phyloP scores from a whole-genome alignment of 2,329 filamentous ascomycete genomes.

The Lomentospora prolificans region DNA sequence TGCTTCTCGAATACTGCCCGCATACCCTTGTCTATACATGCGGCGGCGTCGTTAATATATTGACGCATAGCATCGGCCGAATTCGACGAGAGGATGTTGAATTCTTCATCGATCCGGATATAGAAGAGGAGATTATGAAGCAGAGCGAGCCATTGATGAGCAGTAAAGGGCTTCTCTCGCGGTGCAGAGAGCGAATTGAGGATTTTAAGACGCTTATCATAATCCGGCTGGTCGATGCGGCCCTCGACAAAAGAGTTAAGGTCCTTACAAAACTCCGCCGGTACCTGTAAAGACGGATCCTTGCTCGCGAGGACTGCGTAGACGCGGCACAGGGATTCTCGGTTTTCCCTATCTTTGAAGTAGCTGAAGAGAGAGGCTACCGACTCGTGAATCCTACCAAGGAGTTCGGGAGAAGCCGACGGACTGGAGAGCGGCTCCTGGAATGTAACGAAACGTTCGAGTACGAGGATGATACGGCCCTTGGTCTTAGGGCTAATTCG shows the following conservation, averaged over 20 bases:
- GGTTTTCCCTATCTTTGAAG: slow-evolving; percentile 72
- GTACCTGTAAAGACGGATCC: slow-evolving; percentile 47
- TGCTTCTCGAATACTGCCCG: slow-evolving; percentile 45
- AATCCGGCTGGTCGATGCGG: slow-evolving; percentile 78
- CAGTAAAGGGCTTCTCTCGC: slow-evolving; percentile 47
- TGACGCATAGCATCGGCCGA: slow-evolving; percentile 71
- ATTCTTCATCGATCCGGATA: slow-evolving; percentile 77
- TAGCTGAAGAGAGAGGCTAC: slow-evolving; percentile 79
- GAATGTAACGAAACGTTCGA: slow-evolving; percentile 70
- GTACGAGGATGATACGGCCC: slow-evolving; percentile 65
- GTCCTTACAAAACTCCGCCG: slow-evolving; percentile 62
- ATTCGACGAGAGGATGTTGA: slow-evolving; percentile 70
- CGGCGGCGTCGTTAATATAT: slow-evolving; percentile 58
- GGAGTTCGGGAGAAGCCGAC: slow-evolving; percentile 18
- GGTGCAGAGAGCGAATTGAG: slow-evolving; percentile 63
- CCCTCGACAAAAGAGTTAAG: slow-evolving; percentile 69
- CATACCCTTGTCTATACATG: slow-evolving; percentile 23
- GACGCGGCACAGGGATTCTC: slow-evolving; percentile 64
- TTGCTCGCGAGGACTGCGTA: slow-evolving; percentile 59
- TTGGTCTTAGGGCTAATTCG: slow-evolving; percentile 78
- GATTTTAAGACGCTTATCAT: slow-evolving; percentile 67
- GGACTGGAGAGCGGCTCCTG: slow-evolving; percentile 38
- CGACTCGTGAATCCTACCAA: slow-evolving; percentile 38
- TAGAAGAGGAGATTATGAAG: slow-evolving; percentile 85
- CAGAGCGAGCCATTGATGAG: slow-evolving; percentile 76